Evolutionary conservation across 2,329 filamentous ascomycete genomes (phyloP), one percentile per base, ranked within the genome.

Genomic region (Tolypocladium ophioglossoides): DNA sequence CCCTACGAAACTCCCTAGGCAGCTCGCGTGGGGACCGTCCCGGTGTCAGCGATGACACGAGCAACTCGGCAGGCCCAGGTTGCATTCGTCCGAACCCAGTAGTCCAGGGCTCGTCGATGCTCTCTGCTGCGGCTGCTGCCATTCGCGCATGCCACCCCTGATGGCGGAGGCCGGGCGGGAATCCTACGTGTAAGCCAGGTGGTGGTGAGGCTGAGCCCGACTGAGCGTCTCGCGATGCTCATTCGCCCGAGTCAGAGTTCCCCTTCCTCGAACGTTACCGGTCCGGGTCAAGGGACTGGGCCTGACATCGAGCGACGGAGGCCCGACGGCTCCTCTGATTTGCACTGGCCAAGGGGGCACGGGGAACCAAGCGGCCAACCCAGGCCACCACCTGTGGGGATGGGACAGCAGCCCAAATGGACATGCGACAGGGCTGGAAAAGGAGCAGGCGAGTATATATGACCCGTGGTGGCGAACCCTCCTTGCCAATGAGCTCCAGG

Each of bases 1-100:
- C 59, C 59, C 59, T 61, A 61, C 58, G 57, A 61, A 57, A 58
- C 55, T 54, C n/a, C n/a, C n/a, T n/a, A n/a, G n/a, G n/a, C n/a
- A n/a, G n/a, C n/a, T n/a, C n/a, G n/a, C n/a, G n/a, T n/a, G n/a
- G n/a, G n/a, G n/a, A n/a, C n/a, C n/a, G 27, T 27, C 27, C 27
- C 27, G 27, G 3, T 6, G 27, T 27, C 27, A 6, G 5, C 24
- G 9, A 54, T 35, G 53, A 40, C 49, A 51, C 50, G 51, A 44
- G 46, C 40, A 34, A 14, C 22, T 18, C 27, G 34, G 24, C 24
- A n/a, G 11, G 8, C 24, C 37, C 24, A 30, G n/a, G 38, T 38
- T 34, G 44, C 30, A 12, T 14, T 14, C 24, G 24, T 11, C 16
- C 24, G 10, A 10, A 32, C 14, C 7, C 14, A n/a, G n/a, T n/a